These are phyloP conservation scores for Macrolepiota dolichaula DNA, from an alignment of 768 basidiomycete genomes.

Conservation along the genomic window DNA sequence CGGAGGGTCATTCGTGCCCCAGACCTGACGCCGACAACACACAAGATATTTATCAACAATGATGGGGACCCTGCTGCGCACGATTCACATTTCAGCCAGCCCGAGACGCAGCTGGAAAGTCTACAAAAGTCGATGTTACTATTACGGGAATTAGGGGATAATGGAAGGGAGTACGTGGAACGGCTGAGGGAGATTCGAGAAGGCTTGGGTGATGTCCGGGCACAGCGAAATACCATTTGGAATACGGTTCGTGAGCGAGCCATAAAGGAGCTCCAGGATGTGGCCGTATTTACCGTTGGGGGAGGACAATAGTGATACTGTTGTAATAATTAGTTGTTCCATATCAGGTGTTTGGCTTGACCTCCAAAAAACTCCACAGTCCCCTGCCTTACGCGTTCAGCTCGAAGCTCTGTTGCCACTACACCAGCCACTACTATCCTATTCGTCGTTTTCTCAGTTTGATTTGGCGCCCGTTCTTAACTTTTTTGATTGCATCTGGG, in stretches of 20 bases:
- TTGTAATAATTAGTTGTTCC: background rate
- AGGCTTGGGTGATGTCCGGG: conserved; percentile 68
- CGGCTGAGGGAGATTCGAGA: conserved; percentile 82
- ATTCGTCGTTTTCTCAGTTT: background rate
- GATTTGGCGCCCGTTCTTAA: background rate
- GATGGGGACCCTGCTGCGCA: conserved; percentile 37
- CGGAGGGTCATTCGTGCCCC: conserved; percentile 55
- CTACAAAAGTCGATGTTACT: conserved; percentile 73
- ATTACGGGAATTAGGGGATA: conserved; percentile 80
- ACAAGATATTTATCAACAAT: conserved; percentile 65
- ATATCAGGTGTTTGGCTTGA: background rate
- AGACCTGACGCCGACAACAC: conserved; percentile 59
- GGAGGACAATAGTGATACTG: conserved; percentile 13
- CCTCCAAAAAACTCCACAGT: background rate
- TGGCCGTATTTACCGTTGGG: conserved; percentile 38
- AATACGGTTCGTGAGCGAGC: conserved; percentile 71
- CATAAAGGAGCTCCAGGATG: conserved; percentile 70
- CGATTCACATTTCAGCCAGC: conserved; percentile 63
- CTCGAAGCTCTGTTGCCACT: background rate
- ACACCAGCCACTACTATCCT: background rate
- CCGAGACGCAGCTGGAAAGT: conserved; percentile 63
- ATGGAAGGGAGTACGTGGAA: conserved; percentile 84
- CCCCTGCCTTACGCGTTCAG: background rate
- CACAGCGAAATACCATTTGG: conserved; percentile 75
- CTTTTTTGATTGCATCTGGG: background rate